Percentiles rank a stretch among this genome's conserved stretches.
These are phyloP conservation scores for Lentinus brumalis DNA, from an alignment of 768 basidiomycete species.

Conservation along the genomic window DNA sequence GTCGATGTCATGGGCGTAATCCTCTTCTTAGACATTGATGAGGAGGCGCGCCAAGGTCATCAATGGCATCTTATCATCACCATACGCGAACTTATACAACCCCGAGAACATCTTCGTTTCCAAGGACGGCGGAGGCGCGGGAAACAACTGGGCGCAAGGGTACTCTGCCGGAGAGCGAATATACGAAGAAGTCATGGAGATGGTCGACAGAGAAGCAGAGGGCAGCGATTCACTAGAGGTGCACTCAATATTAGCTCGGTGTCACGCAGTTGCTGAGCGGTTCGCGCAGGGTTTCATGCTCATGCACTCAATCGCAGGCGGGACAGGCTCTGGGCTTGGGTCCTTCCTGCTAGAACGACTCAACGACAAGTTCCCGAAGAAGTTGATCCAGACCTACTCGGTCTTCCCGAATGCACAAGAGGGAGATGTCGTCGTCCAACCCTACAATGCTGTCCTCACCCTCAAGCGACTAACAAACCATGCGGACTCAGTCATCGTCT, in stretches of 20 bases:
- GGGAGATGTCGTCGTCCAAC: constrained; percentile 97
- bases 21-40: not conserved
- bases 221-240: constrained; percentile 97
- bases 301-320: constrained; percentile 98
- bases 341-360: constrained; percentile 97
- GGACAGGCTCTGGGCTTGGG: constrained; percentile 96
- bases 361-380: constrained; percentile 98
- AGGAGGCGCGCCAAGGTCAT: constrained; percentile 67
- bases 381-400: constrained; percentile 98
- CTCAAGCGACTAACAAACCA: constrained; percentile 93
- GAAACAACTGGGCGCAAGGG: constrained; percentile 98
- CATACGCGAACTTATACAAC: constrained; percentile 91
- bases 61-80: constrained; percentile 87
- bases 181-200: constrained; percentile 98
- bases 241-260: constrained; percentile 16
- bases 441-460: constrained; percentile 94
- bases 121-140: constrained; percentile 98
- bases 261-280: not conserved
- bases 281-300: constrained; percentile 89
- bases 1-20: constrained; percentile 27
- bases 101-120: constrained; percentile 97
- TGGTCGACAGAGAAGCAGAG: constrained; percentile 98
- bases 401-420: constrained; percentile 96
- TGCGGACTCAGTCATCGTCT: constrained; percentile 95
- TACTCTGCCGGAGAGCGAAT: constrained; percentile 87